These are phyloP conservation scores for Schrenkiella parvula DNA, from an alignment of 345 rosid genomes.

Conservation along the genomic window DNA sequence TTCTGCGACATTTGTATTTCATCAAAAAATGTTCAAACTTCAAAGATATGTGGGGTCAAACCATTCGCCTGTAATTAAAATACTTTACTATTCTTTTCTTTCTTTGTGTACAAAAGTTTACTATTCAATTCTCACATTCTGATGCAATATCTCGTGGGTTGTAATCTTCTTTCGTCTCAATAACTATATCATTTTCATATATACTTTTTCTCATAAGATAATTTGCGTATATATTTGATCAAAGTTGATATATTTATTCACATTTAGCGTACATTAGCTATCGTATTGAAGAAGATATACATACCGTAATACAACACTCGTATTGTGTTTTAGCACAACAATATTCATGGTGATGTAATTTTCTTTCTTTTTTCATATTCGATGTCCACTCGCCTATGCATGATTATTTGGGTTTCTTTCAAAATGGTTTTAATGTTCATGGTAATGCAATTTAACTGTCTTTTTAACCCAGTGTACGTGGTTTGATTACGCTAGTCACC, in stretches of 20 bases:
- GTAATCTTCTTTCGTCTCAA: not conserved
- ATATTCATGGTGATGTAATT: not conserved
- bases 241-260: not conserved
- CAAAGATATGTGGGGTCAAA: conserved; percentile 21
- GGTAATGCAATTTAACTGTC: not conserved
- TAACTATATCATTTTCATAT: not conserved
- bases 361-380: not conserved
- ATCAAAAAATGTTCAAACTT: conserved; percentile 5
- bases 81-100: conserved; percentile 18
- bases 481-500: too few relatives aligned
- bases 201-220: not conserved
- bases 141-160: not conserved
- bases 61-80: conserved; percentile 17
- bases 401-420: not conserved
- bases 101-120: too few relatives aligned
- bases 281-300: not conserved
- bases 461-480: too few relatives aligned
- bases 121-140: conserved; percentile 9
- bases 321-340: conserved; percentile 1
- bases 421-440: not conserved
- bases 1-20: not conserved
- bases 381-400: not conserved
- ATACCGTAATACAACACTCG: not conserved
- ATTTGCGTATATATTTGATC: not conserved
- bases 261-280: not conserved